Evolutionary conservation across 768 basidiomycete genomes (phyloP).

Genomic region (Porpolomopsis calyptriformis): DNA sequence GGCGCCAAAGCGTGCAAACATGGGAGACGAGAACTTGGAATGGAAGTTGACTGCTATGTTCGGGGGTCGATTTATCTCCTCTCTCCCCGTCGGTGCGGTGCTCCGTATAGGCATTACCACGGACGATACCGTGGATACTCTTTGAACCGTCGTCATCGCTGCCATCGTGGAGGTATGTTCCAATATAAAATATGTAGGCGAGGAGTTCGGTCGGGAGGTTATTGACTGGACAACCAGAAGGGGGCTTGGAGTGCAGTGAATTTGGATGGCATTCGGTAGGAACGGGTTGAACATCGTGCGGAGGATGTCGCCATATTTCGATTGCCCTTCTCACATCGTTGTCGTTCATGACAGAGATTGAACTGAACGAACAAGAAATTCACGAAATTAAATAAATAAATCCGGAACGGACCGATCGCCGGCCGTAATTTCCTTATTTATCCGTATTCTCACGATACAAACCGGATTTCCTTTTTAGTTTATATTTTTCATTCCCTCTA

Average conservation of each 20-base stretch:
- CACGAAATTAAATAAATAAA: too few species aligned
- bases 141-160: conserved; percentile 22
- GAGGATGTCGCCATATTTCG: too few species aligned
- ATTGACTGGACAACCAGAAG: conserved; percentile 35
- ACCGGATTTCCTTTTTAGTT: too few species aligned
- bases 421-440: too few species aligned
- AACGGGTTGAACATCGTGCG: conserved; percentile 37
- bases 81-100: background rate
- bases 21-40: conserved; percentile 21
- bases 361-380: too few species aligned
- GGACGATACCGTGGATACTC: conserved; percentile 26
- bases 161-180: conserved; percentile 25
- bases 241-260: background rate
- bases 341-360: too few species aligned
- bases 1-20: conserved; percentile 25
- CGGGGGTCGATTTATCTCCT: background rate
- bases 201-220: conserved; percentile 47
- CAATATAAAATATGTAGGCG: conserved; percentile 42
- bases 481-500: background rate
- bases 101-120: conserved; percentile 17
- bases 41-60: background rate
- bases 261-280: conserved; percentile 28
- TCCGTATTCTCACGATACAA: too few species aligned
- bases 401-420: too few species aligned
- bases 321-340: too few species aligned